Evolutionary conservation across 2,329 filamentous ascomycete species (phyloP).

Genomic region (Botrytis deweyae): DNA sequence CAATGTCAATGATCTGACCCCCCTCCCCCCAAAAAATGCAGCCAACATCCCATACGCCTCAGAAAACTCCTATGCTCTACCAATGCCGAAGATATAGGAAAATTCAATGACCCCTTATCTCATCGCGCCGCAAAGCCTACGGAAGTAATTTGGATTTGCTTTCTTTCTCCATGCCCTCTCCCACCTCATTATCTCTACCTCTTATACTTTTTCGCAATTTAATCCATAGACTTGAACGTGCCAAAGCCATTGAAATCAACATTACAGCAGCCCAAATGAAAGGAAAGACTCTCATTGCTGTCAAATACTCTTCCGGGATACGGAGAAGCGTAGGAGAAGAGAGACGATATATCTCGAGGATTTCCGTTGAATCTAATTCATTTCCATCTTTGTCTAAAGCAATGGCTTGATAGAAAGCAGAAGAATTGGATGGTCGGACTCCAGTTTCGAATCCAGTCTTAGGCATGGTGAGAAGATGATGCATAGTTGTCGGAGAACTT

Average conservation of each 20-base stretch:
- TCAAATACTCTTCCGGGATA: neutral
- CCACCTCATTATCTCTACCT: neutral
- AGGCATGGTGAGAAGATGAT: neutral
- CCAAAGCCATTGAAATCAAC: neutral
- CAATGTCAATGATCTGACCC: neutral
- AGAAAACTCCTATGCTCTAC: neutral
- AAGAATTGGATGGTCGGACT: neutral
- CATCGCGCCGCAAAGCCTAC: neutral
- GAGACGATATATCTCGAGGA: conserved; percentile 8
- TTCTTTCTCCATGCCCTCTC: neutral
- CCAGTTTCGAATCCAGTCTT: conserved; percentile 6
- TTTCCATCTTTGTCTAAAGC: conserved; percentile 5
- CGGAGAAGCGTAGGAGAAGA: neutral
- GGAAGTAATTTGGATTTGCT: conserved; percentile 8
- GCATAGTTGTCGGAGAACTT: neutral
- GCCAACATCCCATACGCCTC: neutral
- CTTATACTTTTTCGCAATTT: neutral
- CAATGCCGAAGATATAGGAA: neutral
- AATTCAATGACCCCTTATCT: too few relatives aligned
- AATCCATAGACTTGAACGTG: neutral
- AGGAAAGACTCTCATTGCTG: neutral
- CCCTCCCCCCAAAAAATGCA: neutral
- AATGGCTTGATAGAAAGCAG: conserved; percentile 8
- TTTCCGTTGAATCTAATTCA: neutral
- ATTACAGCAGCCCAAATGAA: neutral